These are phyloP conservation scores for Sporothrix luriei DNA, from an alignment of 2,329 filamentous ascomycete species.

Conservation along the genomic window DNA sequence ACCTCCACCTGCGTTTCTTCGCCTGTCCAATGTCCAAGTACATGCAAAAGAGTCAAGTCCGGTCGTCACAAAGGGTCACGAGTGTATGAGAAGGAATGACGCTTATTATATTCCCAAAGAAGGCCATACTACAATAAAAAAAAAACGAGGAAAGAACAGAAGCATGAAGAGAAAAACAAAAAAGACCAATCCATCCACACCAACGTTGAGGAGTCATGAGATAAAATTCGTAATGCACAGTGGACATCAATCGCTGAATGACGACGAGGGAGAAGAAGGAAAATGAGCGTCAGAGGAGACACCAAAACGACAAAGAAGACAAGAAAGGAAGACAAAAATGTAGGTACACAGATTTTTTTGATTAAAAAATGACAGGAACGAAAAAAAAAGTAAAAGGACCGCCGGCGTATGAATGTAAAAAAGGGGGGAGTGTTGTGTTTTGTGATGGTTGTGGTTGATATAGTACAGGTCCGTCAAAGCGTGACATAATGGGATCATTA, in stretches of 20 bases:
- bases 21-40: too few relatives aligned
- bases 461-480: conserved; percentile 19
- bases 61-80: neutral
- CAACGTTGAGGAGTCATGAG: conserved; percentile 28
- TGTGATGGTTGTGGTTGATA: neutral
- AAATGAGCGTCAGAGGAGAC: neutral
- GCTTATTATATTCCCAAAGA: conserved; percentile 23
- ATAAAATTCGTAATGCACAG: conserved; percentile 33
- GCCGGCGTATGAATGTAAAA: conserved; percentile 20
- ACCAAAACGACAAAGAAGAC: neutral
- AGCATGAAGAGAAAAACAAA: neutral
- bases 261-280: neutral
- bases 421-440: neutral
- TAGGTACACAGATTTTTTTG: conserved; percentile 3
- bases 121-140: neutral
- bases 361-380: neutral
- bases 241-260: conserved; percentile 27
- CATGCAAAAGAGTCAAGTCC: neutral
- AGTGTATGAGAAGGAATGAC: neutral
- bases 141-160: neutral
- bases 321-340: neutral
- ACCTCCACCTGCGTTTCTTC: too few relatives aligned
- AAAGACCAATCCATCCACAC: conserved; percentile 1
- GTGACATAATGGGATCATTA: conserved; percentile 11
- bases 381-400: conserved; percentile 3